Evolutionary conservation across 768 basidiomycete species (phyloP).

Genomic region (Pulveroboletus frians): DNA sequence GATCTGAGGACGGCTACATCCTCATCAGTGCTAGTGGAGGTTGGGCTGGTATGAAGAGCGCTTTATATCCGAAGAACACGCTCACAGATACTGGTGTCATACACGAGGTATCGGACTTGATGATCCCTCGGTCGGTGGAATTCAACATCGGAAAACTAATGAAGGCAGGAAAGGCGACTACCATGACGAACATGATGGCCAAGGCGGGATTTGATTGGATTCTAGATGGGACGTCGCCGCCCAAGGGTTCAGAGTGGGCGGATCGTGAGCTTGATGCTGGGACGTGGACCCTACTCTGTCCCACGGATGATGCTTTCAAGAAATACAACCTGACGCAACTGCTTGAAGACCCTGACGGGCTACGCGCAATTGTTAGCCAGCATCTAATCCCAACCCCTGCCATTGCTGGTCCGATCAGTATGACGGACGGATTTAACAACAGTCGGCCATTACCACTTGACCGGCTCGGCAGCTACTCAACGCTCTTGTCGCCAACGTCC

Average conservation of each 20-base stretch:
- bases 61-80: slow-evolving; percentile 54
- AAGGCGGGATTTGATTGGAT: slow-evolving; percentile 91
- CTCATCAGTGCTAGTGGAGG: slow-evolving; percentile 65
- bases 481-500: slow-evolving; percentile 61
- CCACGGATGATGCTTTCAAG: slow-evolving; percentile 90
- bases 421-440: slow-evolving; percentile 45
- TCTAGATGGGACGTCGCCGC: slow-evolving; percentile 77
- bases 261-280: slow-evolving; percentile 41
- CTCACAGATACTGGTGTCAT: slow-evolving; percentile 88
- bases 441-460: slow-evolving; percentile 70
- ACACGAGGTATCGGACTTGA: slow-evolving; percentile 79
- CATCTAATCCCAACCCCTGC: slow-evolving; percentile 59
- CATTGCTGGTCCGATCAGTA: slow-evolving; percentile 20
- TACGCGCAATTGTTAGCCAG: slow-evolving; percentile 64
- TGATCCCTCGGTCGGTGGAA: slow-evolving; percentile 83
- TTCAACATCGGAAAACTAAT: slow-evolving; percentile 87
- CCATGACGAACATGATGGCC: slow-evolving; percentile 78
- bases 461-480: slow-evolving; percentile 69
- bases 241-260: slow-evolving; percentile 64
- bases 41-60: slow-evolving; percentile 65
- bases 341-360: slow-evolving; percentile 48
- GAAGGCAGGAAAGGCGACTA: slow-evolving; percentile 81
- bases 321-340: slow-evolving; percentile 73
- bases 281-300: slow-evolving; percentile 88
- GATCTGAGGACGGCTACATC: slow-evolving; percentile 46